A percentile compares a stretch with the other conserved stretches of the same genome.
Evolutionary conservation across 345 rosid species (phyloP).

Genomic region (Theobroma cacao): DNA sequence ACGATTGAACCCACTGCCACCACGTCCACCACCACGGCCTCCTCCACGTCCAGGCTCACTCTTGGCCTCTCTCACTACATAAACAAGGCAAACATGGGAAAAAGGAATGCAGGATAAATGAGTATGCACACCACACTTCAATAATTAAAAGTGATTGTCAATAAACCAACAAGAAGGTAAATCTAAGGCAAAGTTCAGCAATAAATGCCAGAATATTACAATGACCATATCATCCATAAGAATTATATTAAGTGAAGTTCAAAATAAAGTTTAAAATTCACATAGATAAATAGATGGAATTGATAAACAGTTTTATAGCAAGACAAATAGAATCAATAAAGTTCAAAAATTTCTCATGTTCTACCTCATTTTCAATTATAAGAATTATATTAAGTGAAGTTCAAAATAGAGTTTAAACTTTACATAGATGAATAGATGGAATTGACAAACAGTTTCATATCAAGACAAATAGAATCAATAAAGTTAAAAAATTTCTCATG

Average conservation of each 20-base stretch:
- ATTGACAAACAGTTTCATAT: background rate
- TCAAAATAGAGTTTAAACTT: background rate
- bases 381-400: background rate
- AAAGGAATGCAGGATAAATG: background rate
- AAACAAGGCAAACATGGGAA: conserved; percentile 7
- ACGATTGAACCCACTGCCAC: conserved; percentile 56
- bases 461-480: background rate
- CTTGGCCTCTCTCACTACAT: conserved; percentile 72
- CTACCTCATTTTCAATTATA: too few relatives aligned
- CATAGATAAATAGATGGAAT: background rate
- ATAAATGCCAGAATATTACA: background rate
- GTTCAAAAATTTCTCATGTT: background rate
- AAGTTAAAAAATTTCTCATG: background rate
- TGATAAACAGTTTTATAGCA: background rate
- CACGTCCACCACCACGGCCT: conserved; percentile 61
- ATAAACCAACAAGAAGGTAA: background rate
- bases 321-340: background rate
- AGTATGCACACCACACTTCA: background rate
- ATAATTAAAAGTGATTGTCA: background rate
- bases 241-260: background rate
- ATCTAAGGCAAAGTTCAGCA: background rate
- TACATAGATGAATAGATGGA: background rate
- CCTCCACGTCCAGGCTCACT: conserved; percentile 68
- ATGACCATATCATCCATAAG: background rate
- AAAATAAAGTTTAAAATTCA: background rate